Conservation (phyloP, 2,329 filamentous ascomycete genomes). For the Coniochaeta sp. region DNA sequence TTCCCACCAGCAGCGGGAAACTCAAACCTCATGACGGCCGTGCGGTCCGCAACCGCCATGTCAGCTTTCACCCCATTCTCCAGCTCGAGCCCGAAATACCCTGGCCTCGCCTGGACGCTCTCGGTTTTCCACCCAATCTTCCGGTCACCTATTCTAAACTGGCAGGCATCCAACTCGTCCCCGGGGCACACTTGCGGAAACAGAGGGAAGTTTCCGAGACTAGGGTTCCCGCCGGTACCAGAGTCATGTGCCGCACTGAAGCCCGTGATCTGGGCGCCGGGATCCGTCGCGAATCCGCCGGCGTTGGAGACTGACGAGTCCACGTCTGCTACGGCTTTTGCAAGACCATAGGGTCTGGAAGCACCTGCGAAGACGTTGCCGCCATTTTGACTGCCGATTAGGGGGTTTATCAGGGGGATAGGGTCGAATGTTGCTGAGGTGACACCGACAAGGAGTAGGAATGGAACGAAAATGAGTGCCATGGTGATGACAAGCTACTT, state of each 20-base stretch:
- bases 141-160: constrained; percentile 41
- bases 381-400: constrained; percentile 48
- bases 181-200: constrained; percentile 33
- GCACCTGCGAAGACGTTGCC: constrained; percentile 52
- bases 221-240: constrained; percentile 35
- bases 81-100: constrained; percentile 51
- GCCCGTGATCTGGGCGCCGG: constrained; percentile 36
- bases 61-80: constrained; percentile 44
- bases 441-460: not conserved
- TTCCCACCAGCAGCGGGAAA: constrained; percentile 35
- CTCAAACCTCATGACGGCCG: constrained; percentile 53
- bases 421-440: constrained; percentile 9
- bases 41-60: constrained; percentile 53
- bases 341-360: constrained; percentile 46
- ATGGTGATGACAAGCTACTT: not conserved
- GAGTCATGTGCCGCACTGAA: constrained; percentile 40
- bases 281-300: constrained; percentile 36
- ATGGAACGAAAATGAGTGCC: not conserved
- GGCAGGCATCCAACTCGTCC: constrained; percentile 47
- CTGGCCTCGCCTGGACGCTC: constrained; percentile 39
- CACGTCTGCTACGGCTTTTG: constrained; percentile 48
- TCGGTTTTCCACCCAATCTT: constrained; percentile 28
- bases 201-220: constrained; percentile 37
- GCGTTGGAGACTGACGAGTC: constrained; percentile 29
- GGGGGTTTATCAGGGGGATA: constrained; percentile 29